These are phyloP conservation scores for Mycena galericulata DNA, from an alignment of 768 basidiomycete genomes.

Conservation along the genomic window DNA sequence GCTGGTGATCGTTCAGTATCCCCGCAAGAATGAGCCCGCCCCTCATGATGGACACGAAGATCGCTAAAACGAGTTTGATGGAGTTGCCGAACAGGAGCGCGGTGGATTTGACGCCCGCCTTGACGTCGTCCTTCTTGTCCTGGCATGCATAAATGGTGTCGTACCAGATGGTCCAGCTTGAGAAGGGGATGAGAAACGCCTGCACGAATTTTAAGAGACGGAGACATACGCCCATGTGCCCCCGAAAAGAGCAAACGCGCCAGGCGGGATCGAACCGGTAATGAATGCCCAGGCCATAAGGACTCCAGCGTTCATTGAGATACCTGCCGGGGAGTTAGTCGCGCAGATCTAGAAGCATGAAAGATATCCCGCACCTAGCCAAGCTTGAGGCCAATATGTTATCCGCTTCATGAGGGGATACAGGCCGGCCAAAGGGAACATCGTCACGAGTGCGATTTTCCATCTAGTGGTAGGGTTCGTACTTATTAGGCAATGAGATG, in stretches of 20 bases:
- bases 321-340: conserved; percentile 22
- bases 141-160: conserved; percentile 73
- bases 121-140: conserved; percentile 68
- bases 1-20: conserved; percentile 40
- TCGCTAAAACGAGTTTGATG: conserved; percentile 56
- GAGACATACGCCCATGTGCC: conserved; percentile 31
- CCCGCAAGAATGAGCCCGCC: conserved; percentile 41
- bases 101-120: conserved; percentile 71
- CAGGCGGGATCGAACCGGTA: conserved; percentile 25
- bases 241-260: conserved; percentile 28
- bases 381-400: conserved; percentile 56
- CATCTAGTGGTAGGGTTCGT: conserved; percentile 29
- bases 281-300: conserved; percentile 40
- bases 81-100: conserved; percentile 67
- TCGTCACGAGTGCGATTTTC: conserved; percentile 35
- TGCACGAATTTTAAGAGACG: background rate
- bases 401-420: conserved; percentile 57
- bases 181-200: background rate
- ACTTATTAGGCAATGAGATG: background rate
- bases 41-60: conserved; percentile 48
- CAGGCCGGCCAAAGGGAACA: conserved; percentile 42
- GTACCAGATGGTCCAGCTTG: conserved; percentile 37
- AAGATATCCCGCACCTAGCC: conserved; percentile 43
- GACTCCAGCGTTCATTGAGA: conserved; percentile 38
- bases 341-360: background rate